Percentiles rank a stretch among this genome's conserved stretches.
Evolutionary conservation across 352 stramenopile species (phyloP).

Genomic region (Phytophthora hibernalis): DNA sequence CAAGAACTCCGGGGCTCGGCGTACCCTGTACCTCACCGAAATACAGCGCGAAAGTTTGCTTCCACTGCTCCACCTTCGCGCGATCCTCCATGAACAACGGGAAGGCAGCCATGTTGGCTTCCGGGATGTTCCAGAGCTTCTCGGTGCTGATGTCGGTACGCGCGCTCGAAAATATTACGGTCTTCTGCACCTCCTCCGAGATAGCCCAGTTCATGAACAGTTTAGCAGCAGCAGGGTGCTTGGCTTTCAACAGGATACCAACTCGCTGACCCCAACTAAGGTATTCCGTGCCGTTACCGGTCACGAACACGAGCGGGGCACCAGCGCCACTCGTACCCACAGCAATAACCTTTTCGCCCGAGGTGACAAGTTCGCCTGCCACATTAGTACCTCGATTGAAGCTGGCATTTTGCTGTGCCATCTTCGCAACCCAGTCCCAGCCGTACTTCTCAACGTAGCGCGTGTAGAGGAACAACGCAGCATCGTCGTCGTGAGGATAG

Average conservation of each 20-base stretch:
- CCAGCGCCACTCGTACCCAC: conserved; percentile 16
- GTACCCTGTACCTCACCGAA: conserved; percentile 60
- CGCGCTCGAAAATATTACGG: conserved; percentile 30
- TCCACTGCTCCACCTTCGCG: conserved; percentile 47
- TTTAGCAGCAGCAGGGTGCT: conserved; percentile 58
- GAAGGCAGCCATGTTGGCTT: conserved; percentile 47
- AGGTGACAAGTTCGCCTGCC: conserved; percentile 23
- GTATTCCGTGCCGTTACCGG: conserved; percentile 38
- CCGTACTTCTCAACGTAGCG: conserved; percentile 61
- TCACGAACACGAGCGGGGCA: conserved; percentile 23
- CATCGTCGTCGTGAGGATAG: conserved; percentile 66
- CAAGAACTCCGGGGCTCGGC: conserved; percentile 44
- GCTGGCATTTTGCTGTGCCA: conserved; percentile 38
- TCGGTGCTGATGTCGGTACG: conserved; percentile 52
- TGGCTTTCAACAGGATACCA: conserved; percentile 59
- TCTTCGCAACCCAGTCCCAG: conserved; percentile 56
- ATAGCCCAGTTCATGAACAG: conserved; percentile 66
- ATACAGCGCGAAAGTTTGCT: conserved; percentile 57
- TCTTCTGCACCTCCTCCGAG: conserved; percentile 43
- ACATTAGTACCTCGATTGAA: conserved; percentile 48
- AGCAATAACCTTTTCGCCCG: conserved; percentile 42
- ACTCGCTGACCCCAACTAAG: conserved; percentile 59
- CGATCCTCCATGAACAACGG: conserved; percentile 60
- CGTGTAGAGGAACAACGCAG: conserved; percentile 56
- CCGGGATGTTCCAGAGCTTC: conserved; percentile 42